Evolutionary conservation across 352 stramenopile species (phyloP), one percentile per base, ranked within the genome.

Genomic region (Pythium apleroticum): DNA sequence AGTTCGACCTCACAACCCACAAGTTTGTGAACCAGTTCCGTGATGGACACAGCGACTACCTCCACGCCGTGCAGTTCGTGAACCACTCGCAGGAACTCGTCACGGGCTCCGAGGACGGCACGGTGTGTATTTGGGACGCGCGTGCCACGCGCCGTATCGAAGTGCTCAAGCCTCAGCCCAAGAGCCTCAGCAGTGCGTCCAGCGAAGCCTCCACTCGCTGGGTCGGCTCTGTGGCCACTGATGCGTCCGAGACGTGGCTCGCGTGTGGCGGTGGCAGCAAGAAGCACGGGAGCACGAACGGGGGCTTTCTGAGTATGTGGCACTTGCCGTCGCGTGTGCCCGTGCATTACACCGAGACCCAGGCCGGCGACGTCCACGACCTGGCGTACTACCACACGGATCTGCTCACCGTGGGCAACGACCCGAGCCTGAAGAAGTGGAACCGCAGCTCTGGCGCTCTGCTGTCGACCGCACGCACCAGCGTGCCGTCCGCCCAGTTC

Each of bases 191-290:
- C 48, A 20, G 10, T 50, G 0, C 46, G 19, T 46, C 65, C 12
- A 50, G 19, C 6, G 3, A 24, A 10, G 33, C 1, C 24, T 24
- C 37, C 4, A 65, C 59, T 17, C 63, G 76, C 0, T 93, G 84
- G 84, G 78, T 91, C 22, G 77, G 82, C 25, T 68, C 72, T 14
- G 72, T 93, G 7, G 77, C 81, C 4, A 86, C 84, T 20, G 84
- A 93, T 57, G 72, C 81, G 12, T 89, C 84, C 6, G 81, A 90
- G 67, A 87, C 81, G 63, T 93, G 84, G 84, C 69, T 93, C 14
- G 80, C 78, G 19, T 78, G 72, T 28, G 82, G 80, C 20, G 81
- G 84, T 25, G 84, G 84, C 39, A 73, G 81, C 39, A 79, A 72
- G 27, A 78, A 77, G 31, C 68, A 67, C n/a, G 48, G 65, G 25